Conservation (phyloP, 139 green algal genomes). For the Chlorella vulgaris region DNA sequence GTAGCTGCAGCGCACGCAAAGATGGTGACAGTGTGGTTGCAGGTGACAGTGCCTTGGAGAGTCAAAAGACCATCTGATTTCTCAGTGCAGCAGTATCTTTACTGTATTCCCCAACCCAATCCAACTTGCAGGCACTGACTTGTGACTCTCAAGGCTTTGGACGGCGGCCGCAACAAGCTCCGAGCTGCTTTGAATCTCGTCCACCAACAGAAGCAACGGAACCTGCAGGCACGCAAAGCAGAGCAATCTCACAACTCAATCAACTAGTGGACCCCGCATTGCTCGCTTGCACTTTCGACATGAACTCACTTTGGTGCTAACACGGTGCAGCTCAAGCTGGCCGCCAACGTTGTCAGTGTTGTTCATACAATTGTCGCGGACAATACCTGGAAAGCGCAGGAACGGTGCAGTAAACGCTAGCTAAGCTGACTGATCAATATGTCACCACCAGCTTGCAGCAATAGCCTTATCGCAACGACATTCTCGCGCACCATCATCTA, state of each 20-base stretch:
- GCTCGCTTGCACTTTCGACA: not conserved
- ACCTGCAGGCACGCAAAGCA: too few relatives aligned
- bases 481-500: not conserved
- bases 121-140: too few relatives aligned
- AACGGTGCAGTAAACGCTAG: not conserved
- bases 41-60: not conserved
- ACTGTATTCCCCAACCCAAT: too few relatives aligned
- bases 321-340: not conserved
- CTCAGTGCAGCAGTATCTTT: too few relatives aligned
- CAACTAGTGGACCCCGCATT: not conserved
- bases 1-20: not conserved
- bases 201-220: too few relatives aligned
- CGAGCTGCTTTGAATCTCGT: too few relatives aligned
- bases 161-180: too few relatives aligned
- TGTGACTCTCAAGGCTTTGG: too few relatives aligned
- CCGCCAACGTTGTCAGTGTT: conserved; percentile 36
- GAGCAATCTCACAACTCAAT: too few relatives aligned
- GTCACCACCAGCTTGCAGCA: not conserved
- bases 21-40: not conserved
- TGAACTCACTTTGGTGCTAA: not conserved
- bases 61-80: not conserved
- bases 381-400: conserved; percentile 28
- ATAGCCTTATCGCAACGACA: too few relatives aligned
- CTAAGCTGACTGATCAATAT: not conserved
- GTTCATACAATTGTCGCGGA: conserved; percentile 56